Conservation (phyloP, 441 rosid species). For the Sinapis alba region DNA sequence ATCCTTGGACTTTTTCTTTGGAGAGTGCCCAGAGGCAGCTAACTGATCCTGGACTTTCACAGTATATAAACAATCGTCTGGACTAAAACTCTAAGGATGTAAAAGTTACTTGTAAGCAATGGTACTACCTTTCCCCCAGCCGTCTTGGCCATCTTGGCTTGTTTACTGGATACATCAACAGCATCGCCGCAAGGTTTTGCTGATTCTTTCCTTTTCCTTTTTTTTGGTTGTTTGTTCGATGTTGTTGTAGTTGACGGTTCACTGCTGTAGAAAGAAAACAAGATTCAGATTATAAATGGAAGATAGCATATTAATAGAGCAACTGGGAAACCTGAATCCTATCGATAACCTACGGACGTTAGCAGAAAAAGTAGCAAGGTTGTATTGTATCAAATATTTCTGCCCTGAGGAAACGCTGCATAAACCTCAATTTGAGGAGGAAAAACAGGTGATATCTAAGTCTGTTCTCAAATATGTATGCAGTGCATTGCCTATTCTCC, state of each 20-base stretch:
- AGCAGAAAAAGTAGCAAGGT: not conserved
- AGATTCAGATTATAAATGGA: not conserved
- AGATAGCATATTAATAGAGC: not conserved
- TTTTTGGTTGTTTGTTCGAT: slow-evolving; percentile 73
- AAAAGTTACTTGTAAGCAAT: slow-evolving; percentile 41
- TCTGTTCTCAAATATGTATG: not conserved
- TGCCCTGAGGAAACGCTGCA: slow-evolving; percentile 8
- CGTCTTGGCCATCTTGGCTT: slow-evolving; percentile 51
- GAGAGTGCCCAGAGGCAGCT: slow-evolving; percentile 47
- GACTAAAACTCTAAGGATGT: slow-evolving; percentile 43
- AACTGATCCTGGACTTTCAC: slow-evolving; percentile 52
- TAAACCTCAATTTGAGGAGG: not conserved
- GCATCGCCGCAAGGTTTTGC: slow-evolving; percentile 52
- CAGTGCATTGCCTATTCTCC: not conserved
- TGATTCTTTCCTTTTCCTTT: slow-evolving; percentile 80
- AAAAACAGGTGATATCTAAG: not conserved
- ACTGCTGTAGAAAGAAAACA: slow-evolving; percentile 47
- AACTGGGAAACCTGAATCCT: not conserved
- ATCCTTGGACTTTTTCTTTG: slow-evolving; percentile 65
- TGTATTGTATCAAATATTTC: not conserved
- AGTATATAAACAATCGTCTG: slow-evolving; percentile 42
- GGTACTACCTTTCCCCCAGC: slow-evolving; percentile 47
- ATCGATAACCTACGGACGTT: not conserved
- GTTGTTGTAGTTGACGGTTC: slow-evolving; percentile 51
- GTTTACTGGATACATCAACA: slow-evolving; percentile 56